Percentiles rank a stretch among this genome's conserved stretches.
Conservation (phyloP, 495 filamentous ascomycete genomes). For the Xylaria bambusicola region DNA sequence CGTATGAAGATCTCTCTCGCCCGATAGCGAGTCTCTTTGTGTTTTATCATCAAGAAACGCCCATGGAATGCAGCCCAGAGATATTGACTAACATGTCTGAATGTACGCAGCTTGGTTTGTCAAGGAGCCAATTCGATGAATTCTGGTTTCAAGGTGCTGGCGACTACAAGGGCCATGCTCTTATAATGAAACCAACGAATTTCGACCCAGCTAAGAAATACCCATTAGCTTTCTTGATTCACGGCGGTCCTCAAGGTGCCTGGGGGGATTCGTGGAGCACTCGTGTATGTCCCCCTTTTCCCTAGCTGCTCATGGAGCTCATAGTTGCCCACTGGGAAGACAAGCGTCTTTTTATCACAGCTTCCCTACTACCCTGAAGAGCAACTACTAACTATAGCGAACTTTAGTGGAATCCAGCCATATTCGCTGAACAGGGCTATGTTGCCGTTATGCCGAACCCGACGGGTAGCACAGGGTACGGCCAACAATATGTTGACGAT, state of each 20-base stretch:
- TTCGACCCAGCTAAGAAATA: constrained; percentile 76
- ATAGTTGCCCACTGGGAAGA: no score
- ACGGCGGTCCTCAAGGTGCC: constrained; percentile 85
- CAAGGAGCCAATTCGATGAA: constrained; percentile 60
- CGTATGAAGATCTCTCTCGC: no score
- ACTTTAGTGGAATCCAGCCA: constrained; percentile 93
- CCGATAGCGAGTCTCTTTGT: no score
- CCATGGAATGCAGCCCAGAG: no score
- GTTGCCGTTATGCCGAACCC: constrained; percentile 87
- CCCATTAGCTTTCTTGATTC: constrained; percentile 80
- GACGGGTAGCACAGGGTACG: constrained; percentile 84
- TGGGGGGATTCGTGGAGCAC: constrained; percentile 86
- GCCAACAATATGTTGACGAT: constrained; percentile 74
- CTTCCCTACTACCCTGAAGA: no score
- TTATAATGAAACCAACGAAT: constrained; percentile 76
- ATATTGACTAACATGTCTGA: no score
- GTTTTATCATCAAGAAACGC: no score
- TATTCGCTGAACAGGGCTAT: constrained; percentile 91
- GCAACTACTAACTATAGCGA: no score
- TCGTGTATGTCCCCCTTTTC: no score
- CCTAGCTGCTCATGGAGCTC: no score
- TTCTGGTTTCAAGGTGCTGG: constrained; percentile 64
- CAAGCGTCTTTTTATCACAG: no score
- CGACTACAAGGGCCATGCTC: constrained; percentile 68
- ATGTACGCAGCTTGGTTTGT: constrained; percentile 78